Percentiles rank a stretch among this genome's conserved stretches.
phyloP scores from a whole-genome alignment of 176 grass and related monocot genomes.

The Phyllostachys edulis region DNA sequence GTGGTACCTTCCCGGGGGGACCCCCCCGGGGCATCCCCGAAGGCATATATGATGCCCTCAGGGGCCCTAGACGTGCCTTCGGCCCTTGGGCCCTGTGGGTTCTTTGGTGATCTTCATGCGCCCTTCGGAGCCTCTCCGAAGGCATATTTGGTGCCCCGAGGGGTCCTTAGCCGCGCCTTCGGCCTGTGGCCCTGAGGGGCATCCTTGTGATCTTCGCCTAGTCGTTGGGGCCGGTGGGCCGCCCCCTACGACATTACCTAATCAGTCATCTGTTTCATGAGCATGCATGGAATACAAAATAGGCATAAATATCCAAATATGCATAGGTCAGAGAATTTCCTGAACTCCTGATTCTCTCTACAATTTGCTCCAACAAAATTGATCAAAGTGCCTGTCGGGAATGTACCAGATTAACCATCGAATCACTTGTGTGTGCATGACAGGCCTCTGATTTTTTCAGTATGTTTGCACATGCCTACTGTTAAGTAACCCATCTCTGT shows the following conservation, averaged over 20 bases:
- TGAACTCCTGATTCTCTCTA: neutral
- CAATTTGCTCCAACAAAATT: neutral
- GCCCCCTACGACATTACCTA: neutral
- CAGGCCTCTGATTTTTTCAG: neutral
- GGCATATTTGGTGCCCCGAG: too few relatives aligned
- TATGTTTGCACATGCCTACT: neutral
- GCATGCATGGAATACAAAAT: neutral
- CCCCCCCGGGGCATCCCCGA: too few relatives aligned
- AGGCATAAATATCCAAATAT: neutral
- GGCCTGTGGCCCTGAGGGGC: too few relatives aligned
- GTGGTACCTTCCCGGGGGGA: too few relatives aligned
- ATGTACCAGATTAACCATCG: neutral
- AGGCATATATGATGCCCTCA: too few relatives aligned
- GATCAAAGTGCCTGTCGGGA: neutral
- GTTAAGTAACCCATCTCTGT: conserved; percentile 21
- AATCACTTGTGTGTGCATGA: neutral
- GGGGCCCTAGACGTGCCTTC: too few relatives aligned
- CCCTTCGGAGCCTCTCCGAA: too few relatives aligned
- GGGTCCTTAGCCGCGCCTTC: too few relatives aligned
- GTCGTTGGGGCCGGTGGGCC: too few relatives aligned
- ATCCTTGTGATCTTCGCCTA: too few relatives aligned
- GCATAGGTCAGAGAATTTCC: neutral
- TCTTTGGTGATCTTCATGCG: too few relatives aligned
- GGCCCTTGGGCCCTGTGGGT: too few relatives aligned
- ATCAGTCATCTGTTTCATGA: neutral